Percentiles rank a stretch among this genome's conserved stretches.
These are phyloP conservation scores for Penicillium ochrochloron DNA, from an alignment of 495 filamentous ascomycete genomes.

Conservation along the genomic window DNA sequence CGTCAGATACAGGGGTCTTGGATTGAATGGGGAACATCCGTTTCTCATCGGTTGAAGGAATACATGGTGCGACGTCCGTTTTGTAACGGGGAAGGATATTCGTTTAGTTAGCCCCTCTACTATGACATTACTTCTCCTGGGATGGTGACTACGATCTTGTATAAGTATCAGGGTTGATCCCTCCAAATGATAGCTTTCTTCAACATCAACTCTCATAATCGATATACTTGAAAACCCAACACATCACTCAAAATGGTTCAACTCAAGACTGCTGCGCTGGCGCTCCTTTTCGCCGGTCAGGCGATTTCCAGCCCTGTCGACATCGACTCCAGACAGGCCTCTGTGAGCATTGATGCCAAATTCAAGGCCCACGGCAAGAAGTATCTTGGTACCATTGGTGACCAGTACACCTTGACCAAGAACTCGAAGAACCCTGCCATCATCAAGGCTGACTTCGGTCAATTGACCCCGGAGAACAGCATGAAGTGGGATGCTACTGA, in stretches of 20 bases:
- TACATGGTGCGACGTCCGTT: conserved; percentile 6
- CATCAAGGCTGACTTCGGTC: conserved; percentile 53
- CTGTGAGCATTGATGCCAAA: conserved; percentile 28
- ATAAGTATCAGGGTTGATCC: neutral
- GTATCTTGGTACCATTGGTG: conserved; percentile 34
- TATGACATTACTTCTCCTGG: neutral
- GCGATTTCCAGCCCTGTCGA: neutral
- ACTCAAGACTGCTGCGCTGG: conserved; percentile 4
- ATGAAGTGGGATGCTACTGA: conserved; percentile 59
- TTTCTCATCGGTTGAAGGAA: neutral
- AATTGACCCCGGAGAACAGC: conserved; percentile 59
- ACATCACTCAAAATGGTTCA: neutral
- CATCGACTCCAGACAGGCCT: conserved; percentile 20
- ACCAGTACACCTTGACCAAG: conserved; percentile 35
- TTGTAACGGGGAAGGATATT: conserved; percentile 2
- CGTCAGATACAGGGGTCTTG: neutral
- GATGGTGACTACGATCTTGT: neutral
- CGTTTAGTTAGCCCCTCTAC: neutral
- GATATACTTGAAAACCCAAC: neutral
- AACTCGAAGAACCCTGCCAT: conserved; percentile 35
- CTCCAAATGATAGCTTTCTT: neutral
- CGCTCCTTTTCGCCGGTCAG: neutral
- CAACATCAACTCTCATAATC: neutral
- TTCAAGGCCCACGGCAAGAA: conserved; percentile 32
- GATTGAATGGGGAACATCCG: neutral